Percentiles rank a stretch among this genome's conserved stretches.
Conservation (phyloP, 768 basidiomycete genomes). For the Rhodosporidiobolus odoratus region DNA sequence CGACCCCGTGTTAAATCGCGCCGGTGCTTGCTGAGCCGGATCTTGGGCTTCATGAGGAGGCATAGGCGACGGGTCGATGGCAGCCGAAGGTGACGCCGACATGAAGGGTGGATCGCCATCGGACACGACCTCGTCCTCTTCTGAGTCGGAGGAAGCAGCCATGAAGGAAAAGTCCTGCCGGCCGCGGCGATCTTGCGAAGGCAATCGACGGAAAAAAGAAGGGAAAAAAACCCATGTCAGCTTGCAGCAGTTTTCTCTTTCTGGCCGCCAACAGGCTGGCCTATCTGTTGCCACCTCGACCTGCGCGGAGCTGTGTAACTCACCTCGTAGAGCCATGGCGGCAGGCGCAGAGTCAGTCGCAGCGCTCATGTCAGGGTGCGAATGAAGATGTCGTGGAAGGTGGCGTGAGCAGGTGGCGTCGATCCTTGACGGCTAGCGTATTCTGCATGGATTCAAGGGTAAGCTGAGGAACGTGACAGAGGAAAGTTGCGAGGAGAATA, state of each 20-base stretch:
- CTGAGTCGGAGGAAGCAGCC: slow-evolving; percentile 18
- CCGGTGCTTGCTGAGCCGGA: not conserved
- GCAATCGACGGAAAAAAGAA: not conserved
- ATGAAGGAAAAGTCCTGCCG: slow-evolving; percentile 17
- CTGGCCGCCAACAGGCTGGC: not conserved
- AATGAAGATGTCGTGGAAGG: no score
- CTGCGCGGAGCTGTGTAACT: not conserved
- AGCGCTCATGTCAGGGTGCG: no score
- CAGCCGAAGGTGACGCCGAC: slow-evolving; percentile 3
- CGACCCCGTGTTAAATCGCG: not conserved
- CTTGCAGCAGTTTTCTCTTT: not conserved
- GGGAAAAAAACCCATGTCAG: not conserved
- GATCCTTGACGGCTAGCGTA: no score
- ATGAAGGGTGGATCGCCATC: slow-evolving; percentile 31
- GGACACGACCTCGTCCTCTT: slow-evolving; percentile 4
- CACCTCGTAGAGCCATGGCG: not conserved
- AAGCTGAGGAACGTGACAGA: no score
- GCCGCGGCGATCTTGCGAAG: not conserved
- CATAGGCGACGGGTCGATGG: not conserved
- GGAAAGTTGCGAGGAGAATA: no score
- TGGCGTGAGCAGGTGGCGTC: not conserved
- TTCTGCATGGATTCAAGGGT: no score
- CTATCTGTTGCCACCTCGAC: not conserved
- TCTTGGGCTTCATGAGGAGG: not conserved
- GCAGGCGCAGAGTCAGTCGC: not conserved